These are phyloP conservation scores for Trametes maxima DNA, from an alignment of 768 basidiomycete genomes.

Conservation along the genomic window DNA sequence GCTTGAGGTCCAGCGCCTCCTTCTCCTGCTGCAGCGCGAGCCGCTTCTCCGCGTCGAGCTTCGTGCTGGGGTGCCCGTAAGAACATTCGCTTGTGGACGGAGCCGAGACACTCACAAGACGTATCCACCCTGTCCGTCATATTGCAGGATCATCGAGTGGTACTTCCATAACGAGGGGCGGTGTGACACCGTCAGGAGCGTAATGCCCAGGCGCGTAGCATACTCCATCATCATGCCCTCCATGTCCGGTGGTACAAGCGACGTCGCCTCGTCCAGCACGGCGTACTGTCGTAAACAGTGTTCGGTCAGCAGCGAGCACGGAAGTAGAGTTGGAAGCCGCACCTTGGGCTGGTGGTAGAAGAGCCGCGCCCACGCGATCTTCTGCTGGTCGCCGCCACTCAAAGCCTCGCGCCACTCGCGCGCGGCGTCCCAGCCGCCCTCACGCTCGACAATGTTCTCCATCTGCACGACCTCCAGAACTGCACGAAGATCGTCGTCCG, in stretches of 20 bases:
- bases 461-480: conserved; percentile 84
- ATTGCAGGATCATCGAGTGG: conserved; percentile 85
- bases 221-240: conserved; percentile 96
- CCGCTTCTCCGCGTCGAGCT: conserved; percentile 87
- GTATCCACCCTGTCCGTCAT: conserved; percentile 94
- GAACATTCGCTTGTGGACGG: not conserved
- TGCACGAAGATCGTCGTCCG: conserved; percentile 70
- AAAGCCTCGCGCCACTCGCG: conserved; percentile 93
- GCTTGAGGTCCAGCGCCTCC: conserved; percentile 79
- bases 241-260: conserved; percentile 88
- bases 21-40: conserved; percentile 94
- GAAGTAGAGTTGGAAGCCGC: conserved; percentile 24
- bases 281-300: conserved; percentile 64
- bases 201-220: conserved; percentile 85
- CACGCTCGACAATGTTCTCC: conserved; percentile 83
- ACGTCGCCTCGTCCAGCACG: conserved; percentile 95
- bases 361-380: conserved; percentile 94
- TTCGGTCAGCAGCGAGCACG: conserved; percentile 1
- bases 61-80: conserved; percentile 55
- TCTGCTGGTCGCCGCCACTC: conserved; percentile 95
- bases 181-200: conserved; percentile 93
- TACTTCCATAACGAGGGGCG: conserved; percentile 94
- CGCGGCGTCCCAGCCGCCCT: conserved; percentile 94
- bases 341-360: conserved; percentile 96
- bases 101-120: conserved; percentile 72